Conservation (phyloP, 345 rosid species). For the Hevea brasiliensis region DNA sequence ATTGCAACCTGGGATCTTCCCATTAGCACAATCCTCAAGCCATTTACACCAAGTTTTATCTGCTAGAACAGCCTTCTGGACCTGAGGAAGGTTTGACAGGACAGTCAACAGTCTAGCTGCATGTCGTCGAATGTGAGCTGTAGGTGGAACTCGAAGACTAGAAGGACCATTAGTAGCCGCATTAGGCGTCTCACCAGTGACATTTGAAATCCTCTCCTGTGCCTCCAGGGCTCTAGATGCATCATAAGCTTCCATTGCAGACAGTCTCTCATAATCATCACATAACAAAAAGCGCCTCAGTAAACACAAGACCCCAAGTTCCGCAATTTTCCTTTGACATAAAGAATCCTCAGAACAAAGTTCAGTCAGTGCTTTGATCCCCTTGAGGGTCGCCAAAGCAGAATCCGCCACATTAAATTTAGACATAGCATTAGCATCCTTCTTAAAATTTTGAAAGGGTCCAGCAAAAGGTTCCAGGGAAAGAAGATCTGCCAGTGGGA, state of each 20-base stretch:
- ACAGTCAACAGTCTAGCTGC: constrained; percentile 82
- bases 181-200: constrained; percentile 44
- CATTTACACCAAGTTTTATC: constrained; percentile 80
- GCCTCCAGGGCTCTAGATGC: constrained; percentile 75
- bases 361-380: constrained; percentile 80
- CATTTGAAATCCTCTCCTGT: constrained; percentile 45
- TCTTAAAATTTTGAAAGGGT: constrained; percentile 65
- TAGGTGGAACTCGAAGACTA: constrained; percentile 79
- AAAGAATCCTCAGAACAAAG: constrained; percentile 65
- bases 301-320: constrained; percentile 76
- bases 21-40: constrained; percentile 94
- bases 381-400: constrained; percentile 85
- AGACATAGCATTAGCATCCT: constrained; percentile 53
- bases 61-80: constrained; percentile 59
- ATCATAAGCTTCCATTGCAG: constrained; percentile 88
- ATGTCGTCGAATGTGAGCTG: constrained; percentile 89
- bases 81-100: constrained; percentile 79
- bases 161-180: constrained; percentile 47
- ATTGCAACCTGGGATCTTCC: constrained; percentile 64
- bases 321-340: constrained; percentile 64
- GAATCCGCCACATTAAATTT: constrained; percentile 81
- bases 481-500: constrained; percentile 80
- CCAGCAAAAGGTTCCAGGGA: constrained; percentile 78
- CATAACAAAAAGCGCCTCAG: constrained; percentile 72
- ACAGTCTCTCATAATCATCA: constrained; percentile 93